A percentile compares a stretch with the other conserved stretches of the same genome.
Conservation (phyloP, 805 yeast species). For the Torulaspora indica region DNA sequence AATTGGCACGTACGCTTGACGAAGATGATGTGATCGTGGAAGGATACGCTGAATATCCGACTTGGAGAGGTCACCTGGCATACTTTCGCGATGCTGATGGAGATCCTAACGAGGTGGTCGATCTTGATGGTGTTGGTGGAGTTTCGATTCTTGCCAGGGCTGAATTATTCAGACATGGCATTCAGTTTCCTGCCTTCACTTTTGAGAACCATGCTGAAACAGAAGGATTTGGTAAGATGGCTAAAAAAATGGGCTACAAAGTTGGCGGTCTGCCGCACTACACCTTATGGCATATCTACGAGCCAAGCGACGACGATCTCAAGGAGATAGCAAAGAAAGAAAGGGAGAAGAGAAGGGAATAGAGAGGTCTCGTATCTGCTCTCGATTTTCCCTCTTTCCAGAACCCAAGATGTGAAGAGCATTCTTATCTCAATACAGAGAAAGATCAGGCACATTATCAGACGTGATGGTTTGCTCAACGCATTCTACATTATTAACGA, state of each 20-base stretch:
- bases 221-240: slow-evolving; percentile 82
- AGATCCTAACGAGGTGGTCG: slow-evolving; percentile 56
- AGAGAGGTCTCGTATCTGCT: background rate
- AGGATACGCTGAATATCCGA: slow-evolving; percentile 82
- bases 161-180: slow-evolving; percentile 67
- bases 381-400: too few relatives aligned
- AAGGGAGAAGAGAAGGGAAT: slow-evolving; percentile 53
- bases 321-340: slow-evolving; percentile 64
- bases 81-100: slow-evolving; percentile 62
- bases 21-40: slow-evolving; percentile 87
- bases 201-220: slow-evolving; percentile 84
- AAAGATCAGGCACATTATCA: background rate
- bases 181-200: slow-evolving; percentile 81
- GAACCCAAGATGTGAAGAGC: background rate
- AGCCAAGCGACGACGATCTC: slow-evolving; percentile 82
- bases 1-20: slow-evolving; percentile 55
- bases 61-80: slow-evolving; percentile 79
- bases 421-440: too few relatives aligned
- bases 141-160: slow-evolving; percentile 77
- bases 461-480: background rate
- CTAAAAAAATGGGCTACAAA: slow-evolving; percentile 67
- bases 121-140: slow-evolving; percentile 83
- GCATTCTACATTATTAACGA: background rate
- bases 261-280: slow-evolving; percentile 90
- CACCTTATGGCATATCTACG: slow-evolving; percentile 86